Conservation (phyloP, 163 green algal genomes). For the Volvox carteri region DNA sequence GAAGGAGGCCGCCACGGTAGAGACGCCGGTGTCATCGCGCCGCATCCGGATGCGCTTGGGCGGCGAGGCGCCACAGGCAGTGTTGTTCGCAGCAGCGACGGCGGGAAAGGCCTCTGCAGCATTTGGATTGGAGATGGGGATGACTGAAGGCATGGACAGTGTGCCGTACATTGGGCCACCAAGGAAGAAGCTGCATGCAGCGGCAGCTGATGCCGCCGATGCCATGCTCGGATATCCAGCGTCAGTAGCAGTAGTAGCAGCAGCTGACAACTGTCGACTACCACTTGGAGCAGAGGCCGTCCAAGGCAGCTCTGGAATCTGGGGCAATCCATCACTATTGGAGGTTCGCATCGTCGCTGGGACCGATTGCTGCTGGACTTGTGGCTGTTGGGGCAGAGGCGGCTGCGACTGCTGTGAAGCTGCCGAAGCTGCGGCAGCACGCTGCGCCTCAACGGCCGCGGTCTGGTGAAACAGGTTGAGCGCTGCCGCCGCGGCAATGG, state of each 20-base stretch:
- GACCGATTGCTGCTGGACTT: not conserved
- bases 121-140: not conserved
- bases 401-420: no score
- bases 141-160: not conserved
- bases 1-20: not conserved
- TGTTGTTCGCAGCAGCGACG: not conserved
- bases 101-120: not conserved
- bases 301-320: not conserved
- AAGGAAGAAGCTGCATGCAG: not conserved
- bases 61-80: not conserved
- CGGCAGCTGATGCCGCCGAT: not conserved
- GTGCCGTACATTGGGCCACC: not conserved
- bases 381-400: no score
- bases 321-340: not conserved
- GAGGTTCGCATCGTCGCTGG: not conserved
- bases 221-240: not conserved
- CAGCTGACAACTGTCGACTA: not conserved
- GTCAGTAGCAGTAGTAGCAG: not conserved
- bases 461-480: conserved; percentile 34
- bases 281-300: not conserved
- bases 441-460: not conserved
- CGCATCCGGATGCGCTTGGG: conserved; percentile 1
- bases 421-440: not conserved
- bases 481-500: conserved; percentile 15
- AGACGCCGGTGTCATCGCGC: not conserved